A percentile compares a stretch with the other conserved stretches of the same genome.
These are phyloP conservation scores for Alternaria longipes DNA, from an alignment of 2,329 filamentous ascomycete species.

Conservation along the genomic window DNA sequence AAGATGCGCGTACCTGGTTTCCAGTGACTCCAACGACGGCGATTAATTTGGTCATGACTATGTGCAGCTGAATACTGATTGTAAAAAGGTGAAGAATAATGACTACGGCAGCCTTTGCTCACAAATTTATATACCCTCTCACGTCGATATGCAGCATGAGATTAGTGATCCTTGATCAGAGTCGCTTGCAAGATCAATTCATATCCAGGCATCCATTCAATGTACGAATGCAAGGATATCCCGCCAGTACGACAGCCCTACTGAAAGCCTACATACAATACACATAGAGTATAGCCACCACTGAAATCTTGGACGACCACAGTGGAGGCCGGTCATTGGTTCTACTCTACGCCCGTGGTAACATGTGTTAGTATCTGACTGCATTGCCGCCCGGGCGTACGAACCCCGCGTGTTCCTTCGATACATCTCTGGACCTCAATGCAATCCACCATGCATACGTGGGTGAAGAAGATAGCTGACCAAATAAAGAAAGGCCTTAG, in stretches of 20 bases:
- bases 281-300: neutral
- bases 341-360: neutral
- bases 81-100: neutral
- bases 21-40: slow-evolving; percentile 29
- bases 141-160: neutral
- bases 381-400: neutral
- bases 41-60: slow-evolving; percentile 27
- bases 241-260: neutral
- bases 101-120: neutral
- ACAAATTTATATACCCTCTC: neutral
- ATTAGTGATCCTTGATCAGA: neutral
- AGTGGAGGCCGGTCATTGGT: neutral
- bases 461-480: neutral
- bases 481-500: neutral
- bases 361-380: neutral
- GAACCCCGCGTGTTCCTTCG: neutral
- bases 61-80: neutral
- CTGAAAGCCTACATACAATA: neutral
- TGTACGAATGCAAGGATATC: neutral
- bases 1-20: slow-evolving; percentile 21
- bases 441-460: neutral
- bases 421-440: neutral
- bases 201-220: neutral
- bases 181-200: too few species aligned
- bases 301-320: neutral